Evolutionary conservation across 2,329 filamentous ascomycete genomes (phyloP), one percentile per base, ranked within the genome.

Genomic region (Parastagonospora avenae): DNA sequence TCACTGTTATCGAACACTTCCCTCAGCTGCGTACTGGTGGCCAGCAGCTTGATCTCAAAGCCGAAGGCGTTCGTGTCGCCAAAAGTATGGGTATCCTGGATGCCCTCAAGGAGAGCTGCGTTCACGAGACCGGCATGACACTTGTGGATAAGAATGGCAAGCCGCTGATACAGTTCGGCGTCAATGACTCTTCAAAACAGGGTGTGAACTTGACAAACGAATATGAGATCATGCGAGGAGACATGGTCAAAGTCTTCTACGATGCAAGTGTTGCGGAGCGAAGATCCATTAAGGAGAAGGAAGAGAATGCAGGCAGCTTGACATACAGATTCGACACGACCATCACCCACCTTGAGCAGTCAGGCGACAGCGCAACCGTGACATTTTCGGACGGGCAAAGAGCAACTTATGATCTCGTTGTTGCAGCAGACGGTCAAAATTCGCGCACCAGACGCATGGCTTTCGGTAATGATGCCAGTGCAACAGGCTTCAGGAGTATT

Each of bases 41-140:
- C 2, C 76, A 77, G 43, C 73, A 77, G 36, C 63, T 80, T 47
- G 79, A 81, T 56, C 67, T 80, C n/a, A 76, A 76, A 49, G 74
- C 63, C 11, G 59, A 71, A 10, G 76, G 74, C 4, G 63, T 78
- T 32, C 63, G 72, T n/a, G 65, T 79, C 29, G 69, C 79, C 44
- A 59, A 62, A 24, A 67, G 64, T 15, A 71, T 79, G 59, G 76
- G 75, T 2, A 62, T 79, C 11, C 62, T 75, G 29, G 58, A 65
- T 0, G 58, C 57, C 1, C 59, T 80, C 27, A 67, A 71, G 2
- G 49, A 55, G 1, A 57, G 59, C 7, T 63, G 62, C 9, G 74
- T 75, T 2, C 55, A 67, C 1, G 78, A 80, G 55, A 59, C 63
- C 28, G 77, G 77, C 16, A 62, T 73, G 36, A 60, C 68, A 4